phyloP scores from a whole-genome alignment of 129 eudicot genomes.

The Dittrichia graveolens region DNA sequence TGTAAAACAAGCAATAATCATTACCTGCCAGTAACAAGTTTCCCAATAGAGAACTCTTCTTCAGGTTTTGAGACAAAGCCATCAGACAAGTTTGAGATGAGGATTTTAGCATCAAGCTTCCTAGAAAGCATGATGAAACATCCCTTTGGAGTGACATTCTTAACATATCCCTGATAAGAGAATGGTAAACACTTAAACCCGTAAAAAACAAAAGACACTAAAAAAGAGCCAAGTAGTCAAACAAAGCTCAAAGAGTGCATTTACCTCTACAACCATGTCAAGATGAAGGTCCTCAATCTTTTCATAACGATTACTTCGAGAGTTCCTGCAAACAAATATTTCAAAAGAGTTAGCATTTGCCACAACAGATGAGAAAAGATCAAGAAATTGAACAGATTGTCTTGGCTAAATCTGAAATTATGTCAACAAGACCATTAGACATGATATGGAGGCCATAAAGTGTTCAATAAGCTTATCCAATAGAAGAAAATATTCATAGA shows the following conservation, averaged over 20 bases:
- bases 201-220: constrained; percentile 5
- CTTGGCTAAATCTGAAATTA: background rate
- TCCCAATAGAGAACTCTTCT: constrained; percentile 79
- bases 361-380: constrained; percentile 12
- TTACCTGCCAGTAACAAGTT: constrained; percentile 83
- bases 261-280: constrained; percentile 71
- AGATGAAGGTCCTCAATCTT: constrained; percentile 74
- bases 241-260: background rate
- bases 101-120: constrained; percentile 82
- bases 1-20: constrained; percentile 11
- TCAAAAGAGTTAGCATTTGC: background rate
- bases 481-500: background rate
- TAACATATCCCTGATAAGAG: constrained; percentile 73
- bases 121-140: constrained; percentile 84
- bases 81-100: constrained; percentile 79
- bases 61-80: constrained; percentile 68
- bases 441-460: constrained; percentile 6
- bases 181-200: background rate
- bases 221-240: background rate
- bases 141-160: constrained; percentile 72
- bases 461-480: background rate
- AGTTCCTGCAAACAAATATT: constrained; percentile 40
- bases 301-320: constrained; percentile 39
- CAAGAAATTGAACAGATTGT: background rate
- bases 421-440: background rate